Percentiles rank a stretch among this genome's conserved stretches.
These are phyloP conservation scores for Diversispora epigaea DNA, from an alignment of 192 early-diverging fungal genomes.

Conservation along the genomic window DNA sequence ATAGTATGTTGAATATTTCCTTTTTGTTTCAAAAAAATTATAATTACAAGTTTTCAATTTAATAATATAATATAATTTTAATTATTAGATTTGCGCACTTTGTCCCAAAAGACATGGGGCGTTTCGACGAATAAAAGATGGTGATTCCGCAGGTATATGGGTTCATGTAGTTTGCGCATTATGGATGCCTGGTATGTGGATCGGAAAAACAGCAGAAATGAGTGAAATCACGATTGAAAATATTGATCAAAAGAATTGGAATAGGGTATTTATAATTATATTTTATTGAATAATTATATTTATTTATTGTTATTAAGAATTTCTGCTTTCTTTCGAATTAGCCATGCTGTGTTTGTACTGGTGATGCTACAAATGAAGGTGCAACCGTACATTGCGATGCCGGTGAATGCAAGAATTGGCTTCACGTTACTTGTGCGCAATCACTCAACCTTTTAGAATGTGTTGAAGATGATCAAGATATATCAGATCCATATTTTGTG, in stretches of 20 bases:
- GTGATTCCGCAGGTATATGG: constrained; percentile 38
- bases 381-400: constrained; percentile 53
- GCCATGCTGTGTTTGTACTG: constrained; percentile 48
- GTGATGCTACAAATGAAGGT: constrained; percentile 39
- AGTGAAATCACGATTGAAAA: constrained; percentile 41
- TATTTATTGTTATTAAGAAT: no score
- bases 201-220: constrained; percentile 41
- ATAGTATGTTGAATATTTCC: constrained; percentile 37
- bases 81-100: constrained; percentile 44
- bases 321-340: constrained; percentile 23
- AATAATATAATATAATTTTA: neutral
- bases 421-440: constrained; percentile 53
- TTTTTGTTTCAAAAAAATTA: neutral
- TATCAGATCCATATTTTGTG: constrained; percentile 54
- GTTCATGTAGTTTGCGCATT: constrained; percentile 52
- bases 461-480: constrained; percentile 44
- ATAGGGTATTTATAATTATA: constrained; percentile 36
- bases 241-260: constrained; percentile 52
- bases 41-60: neutral
- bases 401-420: constrained; percentile 46
- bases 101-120: constrained; percentile 49
- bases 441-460: constrained; percentile 45
- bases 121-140: constrained; percentile 42
- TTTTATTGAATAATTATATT: no score
- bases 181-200: constrained; percentile 51